A percentile compares a stretch with the other conserved stretches of the same genome.
phyloP scores from a whole-genome alignment of 176 grass and related monocot genomes.

The Secale cereale region DNA sequence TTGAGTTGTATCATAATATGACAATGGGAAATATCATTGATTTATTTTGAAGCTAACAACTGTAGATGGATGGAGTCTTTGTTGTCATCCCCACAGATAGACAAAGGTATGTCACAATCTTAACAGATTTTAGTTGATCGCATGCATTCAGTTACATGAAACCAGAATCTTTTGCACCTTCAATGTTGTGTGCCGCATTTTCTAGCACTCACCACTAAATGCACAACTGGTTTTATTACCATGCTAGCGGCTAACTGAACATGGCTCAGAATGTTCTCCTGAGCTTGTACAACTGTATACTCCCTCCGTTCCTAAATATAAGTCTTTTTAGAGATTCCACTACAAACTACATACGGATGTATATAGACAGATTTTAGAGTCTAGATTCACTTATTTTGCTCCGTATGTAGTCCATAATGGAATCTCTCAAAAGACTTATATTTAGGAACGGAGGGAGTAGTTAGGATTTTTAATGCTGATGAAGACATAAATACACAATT shows the following conservation, averaged over 20 bases:
- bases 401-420: too few species aligned
- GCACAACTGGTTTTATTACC: background rate
- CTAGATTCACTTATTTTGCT: too few species aligned
- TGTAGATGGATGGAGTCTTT: constrained; percentile 34
- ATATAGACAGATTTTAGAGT: too few species aligned
- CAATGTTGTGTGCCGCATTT: background rate
- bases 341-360: too few species aligned
- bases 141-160: constrained; percentile 1
- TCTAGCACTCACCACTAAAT: background rate
- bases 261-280: background rate
- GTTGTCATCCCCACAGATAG: constrained; percentile 32
- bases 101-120: constrained; percentile 22
- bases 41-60: constrained; percentile 37
- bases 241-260: background rate
- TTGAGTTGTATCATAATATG: constrained; percentile 45
- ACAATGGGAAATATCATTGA: constrained; percentile 40
- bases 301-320: too few species aligned
- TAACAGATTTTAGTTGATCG: background rate
- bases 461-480: background rate
- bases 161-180: background rate
- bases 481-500: background rate
- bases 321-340: too few species aligned
- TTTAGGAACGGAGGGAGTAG: too few species aligned
- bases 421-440: too few species aligned
- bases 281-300: background rate